Percentiles rank a stretch among this genome's conserved stretches.
Conservation (phyloP, 805 yeast species). For the Wickerhamomyces queroliae region DNA sequence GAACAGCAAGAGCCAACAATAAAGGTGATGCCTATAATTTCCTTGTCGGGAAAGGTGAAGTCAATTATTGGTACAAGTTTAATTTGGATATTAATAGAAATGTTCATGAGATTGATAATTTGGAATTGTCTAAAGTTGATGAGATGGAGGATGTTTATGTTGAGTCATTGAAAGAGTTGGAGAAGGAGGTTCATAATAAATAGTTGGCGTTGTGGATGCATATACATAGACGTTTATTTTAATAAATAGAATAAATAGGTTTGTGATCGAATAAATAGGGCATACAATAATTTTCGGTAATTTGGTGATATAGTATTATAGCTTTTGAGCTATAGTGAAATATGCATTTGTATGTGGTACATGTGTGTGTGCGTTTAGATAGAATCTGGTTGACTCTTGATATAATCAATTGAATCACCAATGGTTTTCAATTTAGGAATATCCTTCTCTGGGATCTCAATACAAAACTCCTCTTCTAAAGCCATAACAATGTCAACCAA, state of each 20-base stretch:
- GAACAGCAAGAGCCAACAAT: constrained; percentile 92
- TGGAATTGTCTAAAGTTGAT: constrained; percentile 18
- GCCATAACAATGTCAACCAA: constrained; percentile 71
- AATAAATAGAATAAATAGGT: constrained; percentile 7
- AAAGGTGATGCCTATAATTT: constrained; percentile 71
- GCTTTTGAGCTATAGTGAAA: too few species aligned
- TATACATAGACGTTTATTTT: neutral
- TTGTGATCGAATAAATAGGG: too few species aligned
- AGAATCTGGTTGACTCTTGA: constrained; percentile 28
- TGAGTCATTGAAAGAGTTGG: constrained; percentile 36
- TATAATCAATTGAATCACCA: constrained; percentile 79
- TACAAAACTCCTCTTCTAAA: constrained; percentile 60
- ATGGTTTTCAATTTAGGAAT: constrained; percentile 86
- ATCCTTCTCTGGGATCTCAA: constrained; percentile 72
- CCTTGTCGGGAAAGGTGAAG: constrained; percentile 75
- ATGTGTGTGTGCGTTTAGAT: constrained; percentile 2
- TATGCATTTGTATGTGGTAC: neutral
- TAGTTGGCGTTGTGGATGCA: neutral
- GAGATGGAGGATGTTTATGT: constrained; percentile 34
- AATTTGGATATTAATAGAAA: constrained; percentile 49
- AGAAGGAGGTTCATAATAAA: constrained; percentile 30
- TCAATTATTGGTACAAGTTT: constrained; percentile 50
- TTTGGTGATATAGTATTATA: too few species aligned
- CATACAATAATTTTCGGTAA: too few species aligned
- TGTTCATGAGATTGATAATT: constrained; percentile 28